Evolutionary conservation across 2,329 filamentous ascomycete species (phyloP), one percentile per base, ranked within the genome.

Genomic region (Chlorencoelia australis): DNA sequence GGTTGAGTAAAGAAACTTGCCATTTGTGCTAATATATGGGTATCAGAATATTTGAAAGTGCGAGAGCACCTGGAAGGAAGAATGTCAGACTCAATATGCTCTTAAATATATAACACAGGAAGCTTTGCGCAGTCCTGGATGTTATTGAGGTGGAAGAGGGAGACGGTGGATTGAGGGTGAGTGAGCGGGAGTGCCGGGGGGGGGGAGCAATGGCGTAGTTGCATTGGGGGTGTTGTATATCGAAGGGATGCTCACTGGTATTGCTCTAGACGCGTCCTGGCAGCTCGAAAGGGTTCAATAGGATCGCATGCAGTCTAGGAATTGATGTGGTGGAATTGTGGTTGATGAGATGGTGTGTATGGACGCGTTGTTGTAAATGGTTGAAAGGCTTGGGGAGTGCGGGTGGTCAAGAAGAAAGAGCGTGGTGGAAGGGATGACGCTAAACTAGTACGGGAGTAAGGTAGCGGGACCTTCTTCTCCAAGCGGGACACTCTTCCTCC

Each of bases 381-480:
- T 14, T n/a, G 49, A 48, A 52, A 52, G 52, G 52, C 53, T 46
- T 50, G 55, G 54, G 56, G 57, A 48, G 45, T 48, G 52, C 42
- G 40, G 37, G 39, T 24, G 30, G 27, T 17, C 21, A 37, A 35
- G 19, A 40, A 27, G 32, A 37, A 35, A 18, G 22, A 21, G 27
- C n/a, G n/a, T n/a, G n/a, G n/a, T n/a, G n/a, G n/a, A n/a, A n/a
- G n/a, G n/a, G n/a, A n/a, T n/a, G n/a, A n/a, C n/a, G n/a, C n/a
- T n/a, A n/a, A n/a, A n/a, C n/a, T n/a, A n/a, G n/a, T n/a, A n/a
- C n/a, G n/a, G n/a, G n/a, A n/a, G n/a, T n/a, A n/a, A n/a, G n/a
- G n/a, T n/a, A n/a, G n/a, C n/a, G n/a, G n/a, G n/a, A n/a, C n/a
- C n/a, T n/a, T n/a, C n/a, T n/a, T n/a, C n/a, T n/a, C n/a, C n/a